These are phyloP conservation scores for Onygenales sp. DNA, from an alignment of 2,329 filamentous ascomycete genomes.

Conservation along the genomic window DNA sequence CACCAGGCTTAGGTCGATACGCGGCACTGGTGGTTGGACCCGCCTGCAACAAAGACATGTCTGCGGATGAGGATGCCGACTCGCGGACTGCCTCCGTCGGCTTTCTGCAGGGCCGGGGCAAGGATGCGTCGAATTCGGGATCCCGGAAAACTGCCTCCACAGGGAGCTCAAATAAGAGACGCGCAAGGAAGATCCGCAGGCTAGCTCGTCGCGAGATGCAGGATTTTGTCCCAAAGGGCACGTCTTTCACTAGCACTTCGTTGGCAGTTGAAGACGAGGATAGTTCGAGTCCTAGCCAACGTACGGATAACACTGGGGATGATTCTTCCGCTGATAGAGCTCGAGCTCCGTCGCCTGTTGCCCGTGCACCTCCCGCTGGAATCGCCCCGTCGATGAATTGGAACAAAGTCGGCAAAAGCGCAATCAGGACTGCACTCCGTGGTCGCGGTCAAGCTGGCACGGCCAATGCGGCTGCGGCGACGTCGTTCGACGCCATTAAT, in stretches of 20 bases:
- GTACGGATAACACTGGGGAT: conserved; percentile 11
- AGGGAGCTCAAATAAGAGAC: conserved; percentile 19
- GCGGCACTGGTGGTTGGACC: neutral
- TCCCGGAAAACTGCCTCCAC: conserved; percentile 14
- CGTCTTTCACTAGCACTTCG: conserved; percentile 23
- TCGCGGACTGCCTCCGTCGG: conserved; percentile 39
- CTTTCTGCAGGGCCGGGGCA: conserved; percentile 22
- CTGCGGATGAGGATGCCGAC: conserved; percentile 26
- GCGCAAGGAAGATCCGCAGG: conserved; percentile 17
- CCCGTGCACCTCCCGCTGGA: conserved; percentile 2
- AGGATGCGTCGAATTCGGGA: conserved; percentile 15
- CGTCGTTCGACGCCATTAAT: conserved; percentile 25
- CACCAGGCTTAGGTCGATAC: too few relatives aligned
- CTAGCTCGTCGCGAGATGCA: conserved; percentile 17
- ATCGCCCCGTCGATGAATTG: conserved; percentile 29
- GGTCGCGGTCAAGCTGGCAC: conserved; percentile 16
- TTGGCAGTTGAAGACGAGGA: conserved; percentile 24
- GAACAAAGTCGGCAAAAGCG: conserved; percentile 34
- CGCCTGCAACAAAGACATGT: neutral
- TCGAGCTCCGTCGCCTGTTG: neutral
- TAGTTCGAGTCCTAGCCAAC: conserved; percentile 18
- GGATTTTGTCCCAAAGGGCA: conserved; percentile 30
- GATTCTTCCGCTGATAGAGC: neutral
- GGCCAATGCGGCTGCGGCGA: neutral
- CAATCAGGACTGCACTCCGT: conserved; percentile 34